phyloP scores from a whole-genome alignment of 2,329 filamentous ascomycete genomes.

The Cladosporium velox region DNA sequence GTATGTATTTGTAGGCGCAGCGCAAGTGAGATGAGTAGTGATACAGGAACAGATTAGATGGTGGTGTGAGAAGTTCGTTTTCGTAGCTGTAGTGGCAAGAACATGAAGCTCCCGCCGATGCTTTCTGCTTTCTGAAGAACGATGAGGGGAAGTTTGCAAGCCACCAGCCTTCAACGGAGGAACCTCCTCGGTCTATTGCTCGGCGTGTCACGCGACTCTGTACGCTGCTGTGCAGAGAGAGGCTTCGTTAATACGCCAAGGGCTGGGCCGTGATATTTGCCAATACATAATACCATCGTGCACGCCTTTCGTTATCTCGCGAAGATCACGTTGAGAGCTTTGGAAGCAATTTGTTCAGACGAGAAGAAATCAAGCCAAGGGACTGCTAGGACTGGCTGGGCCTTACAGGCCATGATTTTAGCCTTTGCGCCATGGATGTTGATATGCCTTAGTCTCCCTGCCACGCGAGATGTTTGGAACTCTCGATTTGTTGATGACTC shows the following conservation, averaged over 20 bases:
- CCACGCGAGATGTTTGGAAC: not conserved
- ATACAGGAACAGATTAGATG: not conserved
- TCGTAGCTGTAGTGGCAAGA: not conserved
- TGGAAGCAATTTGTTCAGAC: not conserved
- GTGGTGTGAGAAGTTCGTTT: not conserved
- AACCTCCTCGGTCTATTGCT: slow-evolving; percentile 10
- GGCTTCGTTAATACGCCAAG: not conserved
- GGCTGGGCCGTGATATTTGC: not conserved
- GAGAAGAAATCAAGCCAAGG: not conserved
- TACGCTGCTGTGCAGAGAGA: not conserved
- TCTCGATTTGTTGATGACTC: not conserved
- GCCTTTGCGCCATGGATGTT: slow-evolving; percentile 7
- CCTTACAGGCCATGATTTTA: not conserved
- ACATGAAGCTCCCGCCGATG: not conserved
- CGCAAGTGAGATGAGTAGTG: not conserved
- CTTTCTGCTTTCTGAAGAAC: not conserved
- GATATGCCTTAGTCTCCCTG: slow-evolving; percentile 2
- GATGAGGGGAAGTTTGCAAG: slow-evolving; percentile 12
- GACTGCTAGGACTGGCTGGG: not conserved
- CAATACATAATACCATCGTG: not conserved
- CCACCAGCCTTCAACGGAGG: slow-evolving; percentile 6
- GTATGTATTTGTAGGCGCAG: not conserved
- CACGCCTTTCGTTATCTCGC: not conserved
- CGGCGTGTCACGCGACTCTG: slow-evolving; percentile 10
- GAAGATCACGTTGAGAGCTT: not conserved